A percentile compares a stretch with the other conserved stretches of the same genome.
phyloP scores from a whole-genome alignment of 2,329 filamentous ascomycete genomes.

The Alternaria ethzedia region DNA sequence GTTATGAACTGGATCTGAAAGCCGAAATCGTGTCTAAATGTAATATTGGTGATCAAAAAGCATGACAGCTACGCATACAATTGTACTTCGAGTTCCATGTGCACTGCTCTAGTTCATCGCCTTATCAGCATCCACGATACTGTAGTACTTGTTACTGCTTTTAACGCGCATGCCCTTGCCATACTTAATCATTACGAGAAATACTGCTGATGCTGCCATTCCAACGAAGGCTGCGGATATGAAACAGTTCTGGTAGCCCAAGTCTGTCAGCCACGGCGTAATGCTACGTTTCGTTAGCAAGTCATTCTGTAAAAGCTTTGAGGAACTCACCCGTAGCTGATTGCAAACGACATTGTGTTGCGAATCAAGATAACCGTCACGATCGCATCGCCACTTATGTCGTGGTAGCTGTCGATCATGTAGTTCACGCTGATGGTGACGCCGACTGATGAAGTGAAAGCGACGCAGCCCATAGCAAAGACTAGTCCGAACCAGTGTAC shows the following conservation, averaged over 20 bases:
- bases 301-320: no score
- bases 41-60: not conserved
- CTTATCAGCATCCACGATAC: slow-evolving; percentile 31
- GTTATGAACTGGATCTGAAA: not conserved
- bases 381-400: slow-evolving; percentile 57
- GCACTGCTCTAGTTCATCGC: not conserved
- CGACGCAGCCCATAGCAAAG: slow-evolving; percentile 53
- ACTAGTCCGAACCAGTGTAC: slow-evolving; percentile 60
- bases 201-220: slow-evolving; percentile 48
- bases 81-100: not conserved
- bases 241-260: slow-evolving; percentile 54
- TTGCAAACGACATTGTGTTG: slow-evolving; percentile 59
- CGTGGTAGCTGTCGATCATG: slow-evolving; percentile 58
- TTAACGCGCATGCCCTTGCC: slow-evolving; percentile 51
- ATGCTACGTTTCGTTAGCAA: slow-evolving; percentile 27
- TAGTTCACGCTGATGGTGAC: slow-evolving; percentile 55
- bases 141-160: slow-evolving; percentile 42
- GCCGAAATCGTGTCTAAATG: not conserved
- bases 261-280: slow-evolving; percentile 53
- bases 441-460: slow-evolving; percentile 43
- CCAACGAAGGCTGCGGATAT: slow-evolving; percentile 53
- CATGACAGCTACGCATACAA: not conserved
- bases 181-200: slow-evolving; percentile 56
- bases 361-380: slow-evolving; percentile 58
- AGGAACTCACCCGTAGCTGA: slow-evolving; percentile 54